Base-by-base conservation (phyloP, 116 monocot genomes). In the Papilionanthe hybrid region DNA sequence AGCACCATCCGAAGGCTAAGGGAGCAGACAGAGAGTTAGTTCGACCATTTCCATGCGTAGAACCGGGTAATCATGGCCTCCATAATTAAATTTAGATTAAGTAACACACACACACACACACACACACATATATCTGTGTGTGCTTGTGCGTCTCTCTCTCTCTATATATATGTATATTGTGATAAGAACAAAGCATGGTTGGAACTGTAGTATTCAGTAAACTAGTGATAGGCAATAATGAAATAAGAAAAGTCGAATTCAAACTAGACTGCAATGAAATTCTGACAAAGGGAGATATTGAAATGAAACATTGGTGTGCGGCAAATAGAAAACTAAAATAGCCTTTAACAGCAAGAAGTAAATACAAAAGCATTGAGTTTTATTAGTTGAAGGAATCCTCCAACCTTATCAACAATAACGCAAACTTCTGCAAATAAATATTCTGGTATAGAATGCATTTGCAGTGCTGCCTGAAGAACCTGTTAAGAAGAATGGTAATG, bases 341-440 rank as follows among this genome's bases (percentile, higher is more conserved):
- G 13, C 30, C 15, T 29, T 30, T 68, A 68, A 68, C 30, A 68
- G 30, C 17, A 69, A 18, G 69, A 15, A 5, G 69, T 32, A 69
- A 27, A 25, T 1, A 1, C 15, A 37, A 42, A 73, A 44, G 69
- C 29, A 12, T 44, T 13, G 19, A 73, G 44, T 20, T 73, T 73
- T 43, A 43, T 73, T 45, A 44, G 4, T 75, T 41, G 80, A 57
- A 78, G 77, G 28, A 76, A 81, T 72, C 82, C 88, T 72, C 82
- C 88, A 76, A 90, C 93, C 78, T 93, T 93, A 82, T 93, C 93
- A 50, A 93, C 90, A 87, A 88, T 88, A 37, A 93, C 78, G 77
- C 90, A 93, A 65, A 93, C 93, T 90, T 88, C 79, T 19, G 90
- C 67, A 79, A 93, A 93, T 42, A 93, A 79, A 80, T 84, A 75